Percentiles rank a stretch among this genome's conserved stretches.
phyloP scores from a whole-genome alignment of 495 filamentous ascomycete genomes.

The Neurospora tetraspora region DNA sequence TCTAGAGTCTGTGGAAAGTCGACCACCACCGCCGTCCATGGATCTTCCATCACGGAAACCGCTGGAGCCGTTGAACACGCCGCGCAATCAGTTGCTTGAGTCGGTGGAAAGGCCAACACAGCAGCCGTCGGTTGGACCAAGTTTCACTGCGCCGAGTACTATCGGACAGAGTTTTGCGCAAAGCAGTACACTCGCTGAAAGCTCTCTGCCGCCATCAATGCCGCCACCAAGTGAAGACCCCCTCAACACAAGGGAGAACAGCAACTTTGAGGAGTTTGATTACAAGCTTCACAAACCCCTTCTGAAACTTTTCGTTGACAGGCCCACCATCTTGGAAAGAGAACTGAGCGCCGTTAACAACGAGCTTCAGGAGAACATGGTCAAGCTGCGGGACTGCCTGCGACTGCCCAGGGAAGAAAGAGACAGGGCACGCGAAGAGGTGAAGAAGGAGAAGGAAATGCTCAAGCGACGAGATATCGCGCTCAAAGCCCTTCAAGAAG shows the following conservation, averaged over 20 bases:
- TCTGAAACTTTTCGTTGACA: conserved; percentile 22
- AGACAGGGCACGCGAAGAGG: conserved; percentile 22
- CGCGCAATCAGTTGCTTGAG: background rate
- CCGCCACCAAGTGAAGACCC: background rate
- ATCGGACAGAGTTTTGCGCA: background rate
- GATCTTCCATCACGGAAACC: background rate
- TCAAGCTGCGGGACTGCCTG: conserved; percentile 1
- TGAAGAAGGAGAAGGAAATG: conserved; percentile 19
- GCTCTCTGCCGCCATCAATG: background rate
- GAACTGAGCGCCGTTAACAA: conserved; percentile 17
- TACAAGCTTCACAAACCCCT: conserved; percentile 19
- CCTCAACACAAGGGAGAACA: background rate
- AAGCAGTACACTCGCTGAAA: background rate
- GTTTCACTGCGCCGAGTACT: background rate
- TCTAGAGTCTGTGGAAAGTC: background rate
- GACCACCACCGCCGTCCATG: background rate
- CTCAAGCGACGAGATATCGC: background rate
- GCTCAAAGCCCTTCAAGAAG: conserved; percentile 17
- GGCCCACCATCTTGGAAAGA: conserved; percentile 23
- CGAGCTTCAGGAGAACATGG: conserved; percentile 21
- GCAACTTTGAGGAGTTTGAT: background rate
- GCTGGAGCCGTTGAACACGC: background rate
- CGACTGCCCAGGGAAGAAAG: conserved; percentile 20
- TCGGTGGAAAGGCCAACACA: background rate
- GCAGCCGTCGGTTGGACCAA: background rate